Conservation (phyloP, 106 monocot genomes). For the Acanthochlamys bracteata region DNA sequence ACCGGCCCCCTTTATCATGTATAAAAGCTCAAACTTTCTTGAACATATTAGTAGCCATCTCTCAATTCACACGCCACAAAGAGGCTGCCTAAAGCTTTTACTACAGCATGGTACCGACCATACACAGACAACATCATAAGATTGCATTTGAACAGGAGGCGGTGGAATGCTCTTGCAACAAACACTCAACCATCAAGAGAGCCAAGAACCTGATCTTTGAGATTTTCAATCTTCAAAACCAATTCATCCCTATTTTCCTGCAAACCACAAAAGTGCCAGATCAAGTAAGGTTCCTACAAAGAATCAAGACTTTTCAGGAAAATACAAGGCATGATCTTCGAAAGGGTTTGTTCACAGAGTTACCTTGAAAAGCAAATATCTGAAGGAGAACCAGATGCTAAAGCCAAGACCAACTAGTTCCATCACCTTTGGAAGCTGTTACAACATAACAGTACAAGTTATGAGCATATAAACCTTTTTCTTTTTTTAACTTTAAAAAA, state of each 20-base stretch:
- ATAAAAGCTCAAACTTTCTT: too few relatives aligned
- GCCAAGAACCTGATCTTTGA: conserved; percentile 53
- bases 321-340: background rate
- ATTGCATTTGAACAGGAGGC: too few relatives aligned
- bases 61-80: too few relatives aligned
- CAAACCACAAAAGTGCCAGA: conserved; percentile 1
- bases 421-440: conserved; percentile 66
- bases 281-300: background rate
- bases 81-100: too few relatives aligned
- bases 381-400: conserved; percentile 68
- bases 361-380: conserved; percentile 79
- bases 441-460: too few relatives aligned
- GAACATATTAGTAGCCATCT: too few relatives aligned
- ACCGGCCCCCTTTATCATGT: too few relatives aligned
- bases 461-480: background rate
- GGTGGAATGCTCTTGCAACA: background rate
- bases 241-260: conserved; percentile 71
- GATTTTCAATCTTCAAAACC: conserved; percentile 39
- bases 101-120: too few relatives aligned
- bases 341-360: background rate
- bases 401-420: conserved; percentile 71
- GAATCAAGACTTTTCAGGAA: too few relatives aligned
- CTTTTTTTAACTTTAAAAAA: background rate
- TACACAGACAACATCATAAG: too few relatives aligned
- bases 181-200: conserved; percentile 9